Evolutionary conservation across 345 rosid species (phyloP).

Genomic region (Salix suchowensis): DNA sequence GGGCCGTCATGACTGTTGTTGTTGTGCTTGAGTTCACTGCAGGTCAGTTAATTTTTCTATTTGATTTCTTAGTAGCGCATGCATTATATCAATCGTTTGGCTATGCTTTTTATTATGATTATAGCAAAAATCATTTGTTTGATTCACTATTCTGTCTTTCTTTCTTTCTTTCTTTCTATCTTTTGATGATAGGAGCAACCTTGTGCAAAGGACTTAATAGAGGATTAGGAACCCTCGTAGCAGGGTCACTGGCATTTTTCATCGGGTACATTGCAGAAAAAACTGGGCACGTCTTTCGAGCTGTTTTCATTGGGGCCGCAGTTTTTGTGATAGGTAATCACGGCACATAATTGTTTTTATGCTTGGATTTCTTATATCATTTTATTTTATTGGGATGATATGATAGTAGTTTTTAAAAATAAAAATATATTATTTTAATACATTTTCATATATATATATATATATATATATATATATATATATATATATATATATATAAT

Average conservation of each 20-base stretch:
- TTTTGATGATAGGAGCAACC: conserved; percentile 54
- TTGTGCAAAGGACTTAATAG: conserved; percentile 78
- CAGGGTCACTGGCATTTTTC: conserved; percentile 68
- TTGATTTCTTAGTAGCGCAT: neutral
- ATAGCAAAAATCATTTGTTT: too few relatives aligned
- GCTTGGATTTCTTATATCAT: too few relatives aligned
- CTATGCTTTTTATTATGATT: neutral
- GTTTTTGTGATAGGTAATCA: conserved; percentile 63
- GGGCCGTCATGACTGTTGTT: conserved; percentile 88
- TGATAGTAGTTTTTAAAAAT: too few relatives aligned
- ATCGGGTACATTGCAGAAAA: conserved; percentile 53
- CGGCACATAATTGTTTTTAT: too few relatives aligned
- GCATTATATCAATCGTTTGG: too few relatives aligned
- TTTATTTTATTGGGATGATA: too few relatives aligned
- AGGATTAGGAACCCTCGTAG: conserved; percentile 69
- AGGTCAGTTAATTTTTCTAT: conserved; percentile 24
- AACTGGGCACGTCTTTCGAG: conserved; percentile 50
- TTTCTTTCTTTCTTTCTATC: neutral
- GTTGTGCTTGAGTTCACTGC: conserved; percentile 80
- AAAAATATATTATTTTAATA: too few relatives aligned
- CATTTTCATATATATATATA: too few relatives aligned
- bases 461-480: too few relatives aligned
- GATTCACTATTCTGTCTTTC: neutral
- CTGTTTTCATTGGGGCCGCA: conserved; percentile 66
- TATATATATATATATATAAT: neutral